Conservation (phyloP, 305 asterid genomes). For the Salvia sclarea region DNA sequence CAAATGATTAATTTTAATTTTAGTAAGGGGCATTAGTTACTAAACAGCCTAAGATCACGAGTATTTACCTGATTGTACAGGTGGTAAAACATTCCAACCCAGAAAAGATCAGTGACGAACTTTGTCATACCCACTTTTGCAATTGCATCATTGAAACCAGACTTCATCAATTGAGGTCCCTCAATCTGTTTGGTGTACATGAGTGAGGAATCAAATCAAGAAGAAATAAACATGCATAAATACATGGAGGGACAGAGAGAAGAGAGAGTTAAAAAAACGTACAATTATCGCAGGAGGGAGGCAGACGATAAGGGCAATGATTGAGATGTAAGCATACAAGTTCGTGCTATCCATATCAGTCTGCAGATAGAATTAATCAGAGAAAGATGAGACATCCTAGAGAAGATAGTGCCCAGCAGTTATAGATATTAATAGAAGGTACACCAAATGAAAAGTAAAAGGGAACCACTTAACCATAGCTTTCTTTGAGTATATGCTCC, state of each 20-base stretch:
- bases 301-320: slow-evolving; percentile 89
- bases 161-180: slow-evolving; percentile 77
- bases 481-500: slow-evolving; percentile 98
- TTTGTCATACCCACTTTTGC: slow-evolving; percentile 86
- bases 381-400: slow-evolving; percentile 2
- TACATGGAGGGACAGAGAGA: not conserved
- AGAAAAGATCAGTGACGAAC: slow-evolving; percentile 85
- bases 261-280: slow-evolving; percentile 32
- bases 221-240: not conserved
- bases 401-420: not conserved
- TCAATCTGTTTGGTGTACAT: slow-evolving; percentile 51
- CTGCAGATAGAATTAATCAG: slow-evolving; percentile 53
- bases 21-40: not conserved
- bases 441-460: slow-evolving; percentile 17
- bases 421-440: slow-evolving; percentile 3
- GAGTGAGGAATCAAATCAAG: slow-evolving; percentile 11
- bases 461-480: slow-evolving; percentile 67
- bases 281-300: slow-evolving; percentile 90
- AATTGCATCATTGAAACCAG: slow-evolving; percentile 84
- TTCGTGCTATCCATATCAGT: slow-evolving; percentile 98
- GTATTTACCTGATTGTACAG: slow-evolving; percentile 89
- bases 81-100: slow-evolving; percentile 99
- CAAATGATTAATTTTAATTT: no score
- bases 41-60: not conserved
- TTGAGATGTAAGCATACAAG: slow-evolving; percentile 91